Evolutionary conservation across 768 basidiomycete genomes (phyloP).

Genomic region (Coprinopsis sp.): DNA sequence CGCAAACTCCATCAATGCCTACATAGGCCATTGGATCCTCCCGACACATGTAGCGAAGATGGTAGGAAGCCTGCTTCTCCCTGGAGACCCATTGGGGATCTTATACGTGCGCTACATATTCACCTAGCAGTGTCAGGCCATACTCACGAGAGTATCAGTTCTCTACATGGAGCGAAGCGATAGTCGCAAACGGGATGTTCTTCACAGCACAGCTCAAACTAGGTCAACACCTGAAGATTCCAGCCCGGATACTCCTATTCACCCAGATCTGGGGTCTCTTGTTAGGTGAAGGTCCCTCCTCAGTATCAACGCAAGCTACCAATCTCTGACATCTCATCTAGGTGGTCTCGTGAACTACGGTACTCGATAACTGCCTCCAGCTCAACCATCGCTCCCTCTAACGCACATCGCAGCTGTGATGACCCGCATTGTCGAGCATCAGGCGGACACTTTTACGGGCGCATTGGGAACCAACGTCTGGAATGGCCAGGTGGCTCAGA

Average conservation of each 20-base stretch:
- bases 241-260: slow-evolving; percentile 60
- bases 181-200: slow-evolving; percentile 47
- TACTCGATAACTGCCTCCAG: slow-evolving; percentile 10
- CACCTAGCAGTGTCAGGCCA: background rate
- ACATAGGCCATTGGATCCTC: slow-evolving; percentile 2
- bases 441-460: slow-evolving; percentile 48
- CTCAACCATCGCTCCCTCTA: background rate
- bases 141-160: slow-evolving; percentile 32
- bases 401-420: slow-evolving; percentile 43
- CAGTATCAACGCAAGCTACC: background rate
- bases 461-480: slow-evolving; percentile 58
- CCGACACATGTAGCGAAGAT: slow-evolving; percentile 47
- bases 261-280: slow-evolving; percentile 66
- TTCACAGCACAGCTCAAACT: slow-evolving; percentile 65
- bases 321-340: slow-evolving; percentile 10
- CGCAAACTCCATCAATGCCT: slow-evolving; percentile 1
- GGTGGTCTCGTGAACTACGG: slow-evolving; percentile 37
- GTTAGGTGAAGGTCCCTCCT: slow-evolving; percentile 32
- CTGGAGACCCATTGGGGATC: slow-evolving; percentile 64
- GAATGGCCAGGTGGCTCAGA: slow-evolving; percentile 50
- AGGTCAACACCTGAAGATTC: slow-evolving; percentile 66
- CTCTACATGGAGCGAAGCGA: slow-evolving; percentile 65
- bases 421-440: slow-evolving; percentile 47
- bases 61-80: slow-evolving; percentile 55
- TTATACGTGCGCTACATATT: slow-evolving; percentile 46